phyloP scores from a whole-genome alignment of 139 green algal species.

The Coccomyxa sp. region DNA sequence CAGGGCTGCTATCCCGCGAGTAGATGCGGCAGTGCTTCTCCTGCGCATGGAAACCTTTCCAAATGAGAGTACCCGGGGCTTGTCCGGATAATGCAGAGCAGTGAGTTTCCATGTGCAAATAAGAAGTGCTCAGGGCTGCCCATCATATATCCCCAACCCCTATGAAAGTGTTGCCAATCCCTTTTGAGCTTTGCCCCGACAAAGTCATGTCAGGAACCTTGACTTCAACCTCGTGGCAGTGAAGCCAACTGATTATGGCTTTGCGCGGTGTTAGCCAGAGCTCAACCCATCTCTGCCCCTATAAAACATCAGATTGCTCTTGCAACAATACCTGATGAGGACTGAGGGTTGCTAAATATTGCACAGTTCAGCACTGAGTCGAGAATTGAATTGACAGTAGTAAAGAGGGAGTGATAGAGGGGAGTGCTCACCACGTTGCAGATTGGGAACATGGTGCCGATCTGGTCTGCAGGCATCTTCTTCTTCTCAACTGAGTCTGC shows the following conservation, averaged over 20 bases:
- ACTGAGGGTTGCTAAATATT: neutral
- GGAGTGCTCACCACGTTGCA: neutral
- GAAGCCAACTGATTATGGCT: too few relatives aligned
- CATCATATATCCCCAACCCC: neutral
- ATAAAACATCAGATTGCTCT: neutral
- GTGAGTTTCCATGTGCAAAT: neutral
- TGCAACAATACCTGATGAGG: neutral
- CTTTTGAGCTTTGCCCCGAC: neutral
- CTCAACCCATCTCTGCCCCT: neutral
- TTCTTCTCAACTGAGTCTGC: slow-evolving; percentile 23
- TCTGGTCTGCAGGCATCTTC: slow-evolving; percentile 28
- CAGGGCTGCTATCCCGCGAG: slow-evolving; percentile 22
- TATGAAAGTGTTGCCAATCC: neutral
- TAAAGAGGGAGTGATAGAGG: neutral
- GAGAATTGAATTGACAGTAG: neutral
- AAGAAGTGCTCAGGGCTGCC: neutral
- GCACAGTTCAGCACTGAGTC: neutral
- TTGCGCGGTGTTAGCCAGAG: neutral
- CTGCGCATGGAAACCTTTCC: slow-evolving; percentile 3
- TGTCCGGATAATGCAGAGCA: too few relatives aligned
- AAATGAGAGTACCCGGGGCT: neutral
- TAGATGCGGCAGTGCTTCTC: slow-evolving; percentile 50
- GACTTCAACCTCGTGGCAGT: too few relatives aligned
- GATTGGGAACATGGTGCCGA: slow-evolving; percentile 30
- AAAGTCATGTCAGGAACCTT: too few relatives aligned